Evolutionary conservation across 441 rosid genomes (phyloP).

Genomic region (Isatis lusitanica): DNA sequence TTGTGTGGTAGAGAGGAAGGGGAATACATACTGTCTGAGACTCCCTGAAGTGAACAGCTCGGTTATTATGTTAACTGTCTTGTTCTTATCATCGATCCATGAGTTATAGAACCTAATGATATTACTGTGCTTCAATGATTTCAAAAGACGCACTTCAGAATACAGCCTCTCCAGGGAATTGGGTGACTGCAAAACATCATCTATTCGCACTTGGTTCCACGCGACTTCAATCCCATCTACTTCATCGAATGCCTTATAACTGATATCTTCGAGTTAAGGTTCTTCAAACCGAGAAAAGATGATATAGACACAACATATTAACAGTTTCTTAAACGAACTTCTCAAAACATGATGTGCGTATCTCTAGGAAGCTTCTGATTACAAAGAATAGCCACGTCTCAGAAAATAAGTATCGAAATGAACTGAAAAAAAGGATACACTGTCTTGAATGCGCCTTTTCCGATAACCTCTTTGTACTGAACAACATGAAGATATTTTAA

Average conservation of each 20-base stretch:
- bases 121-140: constrained; percentile 65
- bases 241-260: constrained; percentile 80
- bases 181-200: constrained; percentile 69
- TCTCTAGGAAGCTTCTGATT: neutral
- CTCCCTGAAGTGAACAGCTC: constrained; percentile 80
- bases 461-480: constrained; percentile 68
- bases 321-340: neutral
- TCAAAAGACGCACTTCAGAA: constrained; percentile 74
- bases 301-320: neutral
- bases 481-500: neutral
- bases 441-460: constrained; percentile 76
- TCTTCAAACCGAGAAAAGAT: constrained; percentile 13
- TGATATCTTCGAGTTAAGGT: constrained; percentile 42
- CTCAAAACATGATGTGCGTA: neutral
- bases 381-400: neutral
- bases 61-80: constrained; percentile 77
- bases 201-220: constrained; percentile 75
- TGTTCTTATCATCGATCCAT: constrained; percentile 77
- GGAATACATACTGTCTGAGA: constrained; percentile 57
- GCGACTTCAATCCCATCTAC: constrained; percentile 80
- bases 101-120: constrained; percentile 70
- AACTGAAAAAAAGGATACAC: constrained; percentile 56
- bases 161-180: constrained; percentile 68
- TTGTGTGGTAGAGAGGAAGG: constrained; percentile 14
- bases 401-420: neutral